These are phyloP conservation scores for Ophiostoma ulmi DNA, from an alignment of 2,329 filamentous ascomycete genomes.

Conservation along the genomic window DNA sequence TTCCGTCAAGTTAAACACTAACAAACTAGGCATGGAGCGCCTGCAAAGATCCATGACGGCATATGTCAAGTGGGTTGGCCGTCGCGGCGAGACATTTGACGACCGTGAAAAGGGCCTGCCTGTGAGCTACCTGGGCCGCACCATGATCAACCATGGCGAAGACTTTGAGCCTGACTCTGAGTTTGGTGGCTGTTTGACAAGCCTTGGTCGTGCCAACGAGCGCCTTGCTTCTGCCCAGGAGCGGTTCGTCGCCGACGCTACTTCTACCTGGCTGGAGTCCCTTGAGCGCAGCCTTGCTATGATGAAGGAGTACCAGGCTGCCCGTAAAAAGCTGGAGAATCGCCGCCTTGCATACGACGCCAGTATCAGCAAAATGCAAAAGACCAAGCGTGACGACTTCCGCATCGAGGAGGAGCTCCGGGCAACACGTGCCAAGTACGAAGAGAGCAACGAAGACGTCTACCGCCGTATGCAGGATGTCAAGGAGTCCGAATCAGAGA, in stretches of 20 bases:
- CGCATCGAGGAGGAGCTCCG: slow-evolving; percentile 88
- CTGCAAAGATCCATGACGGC: slow-evolving; percentile 78
- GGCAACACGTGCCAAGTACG: slow-evolving; percentile 88
- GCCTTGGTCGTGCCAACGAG: slow-evolving; percentile 81
- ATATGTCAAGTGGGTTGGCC: slow-evolving; percentile 84
- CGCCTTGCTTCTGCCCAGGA: slow-evolving; percentile 81
- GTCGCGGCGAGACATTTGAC: slow-evolving; percentile 70
- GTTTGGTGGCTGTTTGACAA: slow-evolving; percentile 79
- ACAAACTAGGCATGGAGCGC: slow-evolving; percentile 66
- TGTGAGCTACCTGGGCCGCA: slow-evolving; percentile 70
- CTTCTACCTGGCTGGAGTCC: slow-evolving; percentile 82
- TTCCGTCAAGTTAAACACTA: background rate
- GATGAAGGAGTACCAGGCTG: slow-evolving; percentile 94
- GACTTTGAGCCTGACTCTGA: slow-evolving; percentile 89
- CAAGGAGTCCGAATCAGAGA: slow-evolving; percentile 83
- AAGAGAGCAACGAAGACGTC: slow-evolving; percentile 91
- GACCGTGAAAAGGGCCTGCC: slow-evolving; percentile 85
- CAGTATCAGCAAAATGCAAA: slow-evolving; percentile 83
- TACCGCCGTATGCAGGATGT: slow-evolving; percentile 92
- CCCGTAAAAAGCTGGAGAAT: slow-evolving; percentile 90
- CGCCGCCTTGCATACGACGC: slow-evolving; percentile 87
- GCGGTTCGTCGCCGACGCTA: slow-evolving; percentile 70
- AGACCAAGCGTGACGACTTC: slow-evolving; percentile 90
- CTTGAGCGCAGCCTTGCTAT: slow-evolving; percentile 82
- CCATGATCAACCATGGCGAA: slow-evolving; percentile 84